Percentiles rank a stretch among this genome's conserved stretches.
These are phyloP conservation scores for Talaromyces borbonicus DNA, from an alignment of 495 filamentous ascomycete species.

Conservation along the genomic window DNA sequence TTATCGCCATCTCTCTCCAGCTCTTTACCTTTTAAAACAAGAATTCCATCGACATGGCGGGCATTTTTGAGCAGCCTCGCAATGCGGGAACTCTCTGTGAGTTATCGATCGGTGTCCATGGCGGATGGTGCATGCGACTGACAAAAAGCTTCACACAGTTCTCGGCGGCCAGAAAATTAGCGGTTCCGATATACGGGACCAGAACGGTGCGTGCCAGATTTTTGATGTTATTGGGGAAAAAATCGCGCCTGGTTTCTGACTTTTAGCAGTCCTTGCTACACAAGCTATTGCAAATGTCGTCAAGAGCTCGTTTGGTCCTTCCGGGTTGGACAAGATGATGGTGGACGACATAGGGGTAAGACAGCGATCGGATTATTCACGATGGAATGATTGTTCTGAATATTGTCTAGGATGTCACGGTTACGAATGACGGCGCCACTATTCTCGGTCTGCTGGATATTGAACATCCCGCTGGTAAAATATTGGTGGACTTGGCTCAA, in stretches of 20 bases:
- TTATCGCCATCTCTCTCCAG: too few relatives aligned
- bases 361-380: conserved; percentile 8
- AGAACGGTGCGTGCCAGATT: conserved; percentile 59
- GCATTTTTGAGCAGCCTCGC: conserved; percentile 80
- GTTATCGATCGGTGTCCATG: conserved; percentile 12
- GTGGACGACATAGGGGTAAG: conserved; percentile 96
- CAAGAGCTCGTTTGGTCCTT: conserved; percentile 96
- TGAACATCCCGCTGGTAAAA: conserved; percentile 97
- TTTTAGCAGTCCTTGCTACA: conserved; percentile 69
- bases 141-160: conserved; percentile 45
- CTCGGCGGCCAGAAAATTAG: conserved; percentile 91
- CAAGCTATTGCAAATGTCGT: conserved; percentile 98
- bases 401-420: conserved; percentile 74
- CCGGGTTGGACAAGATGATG: conserved; percentile 99
- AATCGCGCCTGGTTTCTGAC: too few relatives aligned
- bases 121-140: conserved; percentile 9
- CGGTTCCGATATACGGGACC: conserved; percentile 88
- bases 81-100: conserved; percentile 79
- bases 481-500: conserved; percentile 92
- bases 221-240: too few relatives aligned
- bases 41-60: conserved; percentile 52
- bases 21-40: conserved; percentile 13
- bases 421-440: conserved; percentile 97
- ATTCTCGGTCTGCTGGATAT: conserved; percentile 92
- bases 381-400: conserved; percentile 19